A percentile compares a stretch with the other conserved stretches of the same genome.
phyloP scores from a whole-genome alignment of 1,284 basidiomycete genomes.

The Mycena sp. region DNA sequence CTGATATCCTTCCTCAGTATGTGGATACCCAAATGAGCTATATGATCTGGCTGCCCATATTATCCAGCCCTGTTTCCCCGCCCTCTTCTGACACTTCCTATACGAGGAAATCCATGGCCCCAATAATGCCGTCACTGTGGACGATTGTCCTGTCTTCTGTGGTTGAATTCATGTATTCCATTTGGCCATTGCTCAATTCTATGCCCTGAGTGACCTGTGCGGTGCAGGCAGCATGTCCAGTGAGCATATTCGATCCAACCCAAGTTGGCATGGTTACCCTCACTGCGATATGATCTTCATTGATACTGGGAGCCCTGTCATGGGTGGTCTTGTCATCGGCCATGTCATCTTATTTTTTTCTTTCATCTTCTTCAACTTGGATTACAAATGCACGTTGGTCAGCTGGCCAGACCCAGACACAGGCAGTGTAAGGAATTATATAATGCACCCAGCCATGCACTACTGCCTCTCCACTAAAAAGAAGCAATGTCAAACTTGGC shows the following conservation, averaged over 20 bases:
- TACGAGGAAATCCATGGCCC: not conserved
- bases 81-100: not conserved
- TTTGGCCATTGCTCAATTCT: constrained; percentile 1
- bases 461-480: too few species aligned
- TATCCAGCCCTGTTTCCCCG: not conserved
- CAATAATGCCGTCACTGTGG: not conserved
- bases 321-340: constrained; percentile 33
- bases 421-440: too few species aligned
- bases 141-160: not conserved
- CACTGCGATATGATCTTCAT: constrained; percentile 34
- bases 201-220: constrained; percentile 41
- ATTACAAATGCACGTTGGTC: constrained; percentile 31
- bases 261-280: constrained; percentile 26
- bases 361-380: constrained; percentile 25
- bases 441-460: too few species aligned
- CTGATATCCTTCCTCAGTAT: not conserved
- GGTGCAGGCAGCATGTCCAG: constrained; percentile 33
- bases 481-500: too few species aligned
- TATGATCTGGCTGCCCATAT: not conserved
- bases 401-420: too few species aligned
- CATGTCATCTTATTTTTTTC: constrained; percentile 36
- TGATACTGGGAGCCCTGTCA: constrained; percentile 20
- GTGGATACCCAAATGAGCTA: not conserved
- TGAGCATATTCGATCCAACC: constrained; percentile 37
- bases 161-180: not conserved